Evolutionary conservation across 441 rosid species (phyloP).

Genomic region (Brassica balearica): DNA sequence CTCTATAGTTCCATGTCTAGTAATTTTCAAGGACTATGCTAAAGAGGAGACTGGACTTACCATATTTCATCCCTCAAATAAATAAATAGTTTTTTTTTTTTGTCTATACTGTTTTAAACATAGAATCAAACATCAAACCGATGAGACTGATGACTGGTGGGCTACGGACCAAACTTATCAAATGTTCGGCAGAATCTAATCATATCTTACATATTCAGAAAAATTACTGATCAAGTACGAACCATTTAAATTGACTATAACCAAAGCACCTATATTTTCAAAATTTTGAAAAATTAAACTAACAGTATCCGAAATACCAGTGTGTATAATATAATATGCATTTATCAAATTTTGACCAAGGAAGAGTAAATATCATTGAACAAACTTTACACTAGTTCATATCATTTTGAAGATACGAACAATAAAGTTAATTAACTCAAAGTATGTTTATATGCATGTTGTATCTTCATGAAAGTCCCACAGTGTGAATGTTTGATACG

Average conservation of each 20-base stretch:
- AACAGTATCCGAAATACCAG: not conserved
- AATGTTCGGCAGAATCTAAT: not conserved
- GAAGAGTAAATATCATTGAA: not conserved
- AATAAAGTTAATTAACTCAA: not conserved
- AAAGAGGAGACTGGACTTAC: not conserved
- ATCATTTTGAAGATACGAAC: not conserved
- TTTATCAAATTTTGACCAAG: no score
- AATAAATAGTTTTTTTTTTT: not conserved
- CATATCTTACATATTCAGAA: not conserved
- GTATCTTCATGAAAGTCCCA: not conserved
- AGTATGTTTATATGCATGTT: not conserved
- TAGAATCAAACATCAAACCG: not conserved
- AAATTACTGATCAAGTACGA: not conserved
- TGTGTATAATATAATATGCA: not conserved
- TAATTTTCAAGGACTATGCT: not conserved
- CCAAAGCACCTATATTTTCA: not conserved
- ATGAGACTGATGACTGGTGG: constrained; percentile 13
- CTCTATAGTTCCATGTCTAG: no score
- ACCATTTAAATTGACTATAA: not conserved
- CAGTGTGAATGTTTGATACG: not conserved
- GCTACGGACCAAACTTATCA: not conserved
- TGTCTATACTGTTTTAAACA: not conserved
- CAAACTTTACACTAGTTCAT: not conserved
- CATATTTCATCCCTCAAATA: not conserved
- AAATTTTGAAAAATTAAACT: not conserved